phyloP scores from a whole-genome alignment of 2,329 filamentous ascomycete genomes.

The Colletotrichum lindemuthianum region DNA sequence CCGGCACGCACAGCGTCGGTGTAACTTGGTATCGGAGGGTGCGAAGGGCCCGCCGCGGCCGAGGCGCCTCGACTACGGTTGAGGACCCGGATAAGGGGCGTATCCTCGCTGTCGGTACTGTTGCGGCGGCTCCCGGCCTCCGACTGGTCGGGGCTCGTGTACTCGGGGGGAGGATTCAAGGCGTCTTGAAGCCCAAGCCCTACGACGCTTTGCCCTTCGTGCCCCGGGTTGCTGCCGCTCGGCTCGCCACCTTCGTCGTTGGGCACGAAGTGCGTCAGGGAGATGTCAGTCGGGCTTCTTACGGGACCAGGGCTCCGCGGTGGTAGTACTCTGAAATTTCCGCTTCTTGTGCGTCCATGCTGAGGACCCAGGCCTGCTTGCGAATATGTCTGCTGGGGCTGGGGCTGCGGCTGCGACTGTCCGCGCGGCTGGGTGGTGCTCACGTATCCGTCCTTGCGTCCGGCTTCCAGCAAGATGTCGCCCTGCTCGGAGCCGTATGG shows the following conservation, averaged over 20 bases:
- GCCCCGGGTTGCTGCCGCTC: constrained; percentile 53
- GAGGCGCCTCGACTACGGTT: constrained; percentile 63
- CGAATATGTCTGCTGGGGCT: constrained; percentile 42
- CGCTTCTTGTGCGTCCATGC: constrained; percentile 80
- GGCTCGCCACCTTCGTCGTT: constrained; percentile 78
- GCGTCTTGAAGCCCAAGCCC: constrained; percentile 64
- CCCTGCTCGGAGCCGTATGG: constrained; percentile 98
- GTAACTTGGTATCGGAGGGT: constrained; percentile 83
- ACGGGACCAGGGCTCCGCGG: constrained; percentile 90
- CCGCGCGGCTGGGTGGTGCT: constrained; percentile 53
- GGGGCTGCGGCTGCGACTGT: constrained; percentile 53
- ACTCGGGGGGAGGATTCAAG: constrained; percentile 75
- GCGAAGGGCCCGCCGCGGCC: constrained; percentile 44
- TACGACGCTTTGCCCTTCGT: constrained; percentile 45
- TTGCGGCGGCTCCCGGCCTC: constrained; percentile 65
- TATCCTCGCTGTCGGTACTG: constrained; percentile 66
- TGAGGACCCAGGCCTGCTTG: constrained; percentile 57
- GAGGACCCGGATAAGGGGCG: constrained; percentile 61
- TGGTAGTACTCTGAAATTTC: constrained; percentile 78
- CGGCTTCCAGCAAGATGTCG: constrained; percentile 92
- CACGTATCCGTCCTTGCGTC: constrained; percentile 69
- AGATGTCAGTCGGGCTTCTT: constrained; percentile 94
- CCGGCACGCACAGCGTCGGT: constrained; percentile 75
- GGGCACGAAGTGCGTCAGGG: constrained; percentile 83
- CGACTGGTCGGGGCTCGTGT: constrained; percentile 72